Evolutionary conservation across 2,329 filamentous ascomycete genomes (phyloP).

Genomic region (Exutisphaerella laricina): DNA sequence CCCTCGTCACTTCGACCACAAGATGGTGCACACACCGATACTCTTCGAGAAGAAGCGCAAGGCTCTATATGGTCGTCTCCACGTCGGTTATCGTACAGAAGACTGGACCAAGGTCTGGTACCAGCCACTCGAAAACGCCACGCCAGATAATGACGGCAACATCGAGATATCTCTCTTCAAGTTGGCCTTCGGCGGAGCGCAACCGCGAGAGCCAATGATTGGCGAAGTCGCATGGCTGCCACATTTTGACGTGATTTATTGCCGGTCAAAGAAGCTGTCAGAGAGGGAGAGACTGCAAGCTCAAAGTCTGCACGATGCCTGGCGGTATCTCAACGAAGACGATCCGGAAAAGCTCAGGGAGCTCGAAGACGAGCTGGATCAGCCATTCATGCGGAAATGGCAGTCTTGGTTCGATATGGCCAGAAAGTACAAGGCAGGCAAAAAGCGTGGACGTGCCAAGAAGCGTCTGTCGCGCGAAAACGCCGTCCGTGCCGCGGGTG

Average conservation of each 20-base stretch:
- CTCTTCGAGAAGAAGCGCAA: background rate
- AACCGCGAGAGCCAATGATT: constrained; percentile 12
- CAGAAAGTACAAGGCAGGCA: constrained; percentile 8
- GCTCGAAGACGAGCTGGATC: constrained; percentile 43
- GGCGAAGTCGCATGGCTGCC: constrained; percentile 13
- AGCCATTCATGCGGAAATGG: constrained; percentile 36
- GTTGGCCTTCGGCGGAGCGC: background rate
- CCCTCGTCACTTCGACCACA: too few relatives aligned
- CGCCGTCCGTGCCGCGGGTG: background rate
- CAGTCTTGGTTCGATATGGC: constrained; percentile 6
- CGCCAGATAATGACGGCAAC: constrained; percentile 2
- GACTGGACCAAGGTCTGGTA: constrained; percentile 5
- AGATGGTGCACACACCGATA: background rate
- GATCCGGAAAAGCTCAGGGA: constrained; percentile 46
- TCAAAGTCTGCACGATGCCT: constrained; percentile 13
- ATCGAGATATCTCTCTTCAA: constrained; percentile 1
- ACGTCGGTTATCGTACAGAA: background rate
- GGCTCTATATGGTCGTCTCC: background rate
- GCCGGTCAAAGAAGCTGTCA: background rate
- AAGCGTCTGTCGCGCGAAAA: background rate
- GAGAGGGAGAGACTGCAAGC: constrained; percentile 7
- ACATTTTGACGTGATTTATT: constrained; percentile 7
- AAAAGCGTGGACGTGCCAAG: background rate
- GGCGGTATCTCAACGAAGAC: constrained; percentile 10
- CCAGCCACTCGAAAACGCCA: background rate